These are phyloP conservation scores for Dissophora ornata DNA, from an alignment of 192 early-diverging fungal species.

Conservation along the genomic window DNA sequence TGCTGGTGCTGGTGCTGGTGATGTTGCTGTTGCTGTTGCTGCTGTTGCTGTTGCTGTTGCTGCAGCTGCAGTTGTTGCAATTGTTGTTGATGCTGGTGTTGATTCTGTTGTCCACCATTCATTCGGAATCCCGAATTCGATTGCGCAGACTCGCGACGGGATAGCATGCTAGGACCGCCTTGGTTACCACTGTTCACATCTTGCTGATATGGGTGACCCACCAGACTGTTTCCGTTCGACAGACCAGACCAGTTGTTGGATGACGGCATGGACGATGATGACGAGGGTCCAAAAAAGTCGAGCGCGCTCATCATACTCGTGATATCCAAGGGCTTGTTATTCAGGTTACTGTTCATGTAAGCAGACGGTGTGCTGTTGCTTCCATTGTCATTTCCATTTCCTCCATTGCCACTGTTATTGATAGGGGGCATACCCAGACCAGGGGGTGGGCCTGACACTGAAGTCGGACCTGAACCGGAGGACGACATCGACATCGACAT, in stretches of 20 bases:
- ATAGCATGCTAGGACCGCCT: neutral
- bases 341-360: neutral
- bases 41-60: constrained; percentile 22
- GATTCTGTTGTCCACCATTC: constrained; percentile 4
- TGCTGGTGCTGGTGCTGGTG: constrained; percentile 18
- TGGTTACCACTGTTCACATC: constrained; percentile 19
- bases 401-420: neutral
- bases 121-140: neutral
- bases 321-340: constrained; percentile 38
- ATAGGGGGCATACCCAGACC: constrained; percentile 17
- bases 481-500: constrained; percentile 21
- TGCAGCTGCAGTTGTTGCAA: constrained; percentile 23
- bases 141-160: constrained; percentile 12
- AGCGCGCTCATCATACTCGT: constrained; percentile 48
- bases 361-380: neutral
- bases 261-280: constrained; percentile 3
- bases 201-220: constrained; percentile 2
- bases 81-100: constrained; percentile 18
- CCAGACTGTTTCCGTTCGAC: constrained; percentile 4
- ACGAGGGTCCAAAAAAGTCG: constrained; percentile 35
- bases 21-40: constrained; percentile 12
- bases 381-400: constrained; percentile 1
- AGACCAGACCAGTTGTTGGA: constrained; percentile 22
- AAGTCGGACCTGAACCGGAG: constrained; percentile 1
- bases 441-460: constrained; percentile 36